These are phyloP conservation scores for Apiotrichum akiyoshidainum DNA, from an alignment of 1,284 basidiomycete species.

Conservation along the genomic window DNA sequence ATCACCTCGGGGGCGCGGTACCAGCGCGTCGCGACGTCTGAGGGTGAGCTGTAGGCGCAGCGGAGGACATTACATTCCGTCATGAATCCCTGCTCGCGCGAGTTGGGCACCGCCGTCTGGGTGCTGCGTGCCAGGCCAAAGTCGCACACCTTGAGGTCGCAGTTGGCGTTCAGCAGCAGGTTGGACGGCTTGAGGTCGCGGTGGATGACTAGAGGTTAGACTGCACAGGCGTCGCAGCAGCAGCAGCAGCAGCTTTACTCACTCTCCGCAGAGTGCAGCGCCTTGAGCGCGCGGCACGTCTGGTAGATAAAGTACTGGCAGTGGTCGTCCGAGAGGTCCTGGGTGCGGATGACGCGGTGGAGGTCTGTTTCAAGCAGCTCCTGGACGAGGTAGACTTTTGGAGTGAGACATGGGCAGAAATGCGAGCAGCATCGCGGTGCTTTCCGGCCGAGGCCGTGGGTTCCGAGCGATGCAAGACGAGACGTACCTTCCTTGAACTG, in stretches of 20 bases:
- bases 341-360: conserved; percentile 70
- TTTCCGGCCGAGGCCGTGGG: too few relatives aligned
- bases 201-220: conserved; percentile 65
- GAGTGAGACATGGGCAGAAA: not conserved
- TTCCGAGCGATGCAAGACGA: too few relatives aligned
- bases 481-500: conserved; percentile 76
- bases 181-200: conserved; percentile 95
- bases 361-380: conserved; percentile 74
- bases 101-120: conserved; percentile 72
- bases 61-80: conserved; percentile 53
- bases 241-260: not conserved
- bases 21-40: conserved; percentile 88
- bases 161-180: conserved; percentile 90
- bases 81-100: conserved; percentile 82
- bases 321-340: conserved; percentile 83
- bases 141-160: conserved; percentile 91
- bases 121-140: conserved; percentile 87
- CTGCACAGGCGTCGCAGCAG: too few relatives aligned
- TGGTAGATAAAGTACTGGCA: conserved; percentile 59
- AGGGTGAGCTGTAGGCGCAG: not conserved
- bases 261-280: conserved; percentile 81
- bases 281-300: conserved; percentile 88
- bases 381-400: conserved; percentile 62
- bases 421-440: not conserved
- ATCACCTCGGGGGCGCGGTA: conserved; percentile 94